These are phyloP conservation scores for Globisporangium apiculatum DNA, from an alignment of 352 stramenopile species.

Conservation along the genomic window DNA sequence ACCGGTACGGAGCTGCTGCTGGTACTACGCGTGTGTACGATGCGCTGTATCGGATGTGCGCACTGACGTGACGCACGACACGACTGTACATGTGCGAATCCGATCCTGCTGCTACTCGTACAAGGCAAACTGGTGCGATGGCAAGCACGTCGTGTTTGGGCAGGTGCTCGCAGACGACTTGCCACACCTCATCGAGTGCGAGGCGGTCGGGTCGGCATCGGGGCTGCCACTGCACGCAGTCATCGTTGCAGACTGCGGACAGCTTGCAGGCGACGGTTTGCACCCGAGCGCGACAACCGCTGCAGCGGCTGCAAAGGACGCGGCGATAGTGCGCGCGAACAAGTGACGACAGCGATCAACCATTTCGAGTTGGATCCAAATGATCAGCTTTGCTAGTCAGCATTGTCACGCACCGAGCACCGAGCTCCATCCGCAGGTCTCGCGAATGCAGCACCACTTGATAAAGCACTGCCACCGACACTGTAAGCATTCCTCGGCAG, in stretches of 20 bases:
- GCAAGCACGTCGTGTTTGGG: slow-evolving; percentile 99
- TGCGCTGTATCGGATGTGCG: not conserved
- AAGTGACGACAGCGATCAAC: not conserved
- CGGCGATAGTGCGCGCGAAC: not conserved
- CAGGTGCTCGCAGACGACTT: slow-evolving; percentile 87
- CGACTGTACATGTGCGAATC: not conserved
- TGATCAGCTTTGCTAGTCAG: not conserved
- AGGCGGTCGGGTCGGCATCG: slow-evolving; percentile 37
- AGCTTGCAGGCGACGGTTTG: slow-evolving; percentile 42
- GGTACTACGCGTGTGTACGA: not conserved
- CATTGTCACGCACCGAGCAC: too few species aligned
- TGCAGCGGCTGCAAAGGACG: slow-evolving; percentile 7
- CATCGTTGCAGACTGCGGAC: slow-evolving; percentile 48
- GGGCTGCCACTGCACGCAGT: slow-evolving; percentile 42
- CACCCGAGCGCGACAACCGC: slow-evolving; percentile 12
- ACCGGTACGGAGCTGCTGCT: slow-evolving; percentile 18
- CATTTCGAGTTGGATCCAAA: not conserved
- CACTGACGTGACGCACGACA: too few species aligned
- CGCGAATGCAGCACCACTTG: too few species aligned
- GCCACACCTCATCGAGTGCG: slow-evolving; percentile 33
- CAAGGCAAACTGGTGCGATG: slow-evolving; percentile 87
- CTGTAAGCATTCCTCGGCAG: too few species aligned
- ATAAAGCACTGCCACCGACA: too few species aligned
- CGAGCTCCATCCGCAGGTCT: too few species aligned
- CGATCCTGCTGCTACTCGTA: not conserved